phyloP scores from a whole-genome alignment of 129 eudicot genomes.

The Glebionis coronaria region DNA sequence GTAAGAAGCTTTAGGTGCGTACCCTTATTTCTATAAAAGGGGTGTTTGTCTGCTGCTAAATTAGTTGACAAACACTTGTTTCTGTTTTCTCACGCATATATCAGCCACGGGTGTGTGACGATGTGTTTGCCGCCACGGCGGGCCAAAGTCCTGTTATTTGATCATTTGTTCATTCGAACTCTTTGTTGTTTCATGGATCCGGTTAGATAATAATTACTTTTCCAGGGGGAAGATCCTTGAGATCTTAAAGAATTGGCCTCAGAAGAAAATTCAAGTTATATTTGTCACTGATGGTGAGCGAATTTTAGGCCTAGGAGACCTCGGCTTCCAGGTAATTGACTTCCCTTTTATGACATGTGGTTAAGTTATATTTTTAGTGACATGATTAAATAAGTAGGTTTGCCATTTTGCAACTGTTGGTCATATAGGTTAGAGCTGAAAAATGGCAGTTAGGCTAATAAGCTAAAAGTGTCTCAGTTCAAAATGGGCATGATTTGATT shows the following conservation, averaged over 20 bases:
- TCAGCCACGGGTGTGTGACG: too few relatives aligned
- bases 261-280: constrained; percentile 90
- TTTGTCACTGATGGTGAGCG: constrained; percentile 98
- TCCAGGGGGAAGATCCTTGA: constrained; percentile 84
- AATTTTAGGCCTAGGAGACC: constrained; percentile 97
- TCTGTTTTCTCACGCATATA: too few relatives aligned
- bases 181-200: neutral
- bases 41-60: too few relatives aligned
- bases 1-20: too few relatives aligned
- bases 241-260: constrained; percentile 95
- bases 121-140: too few relatives aligned
- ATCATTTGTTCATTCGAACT: neutral
- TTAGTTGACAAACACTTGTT: too few relatives aligned
- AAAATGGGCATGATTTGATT: too few relatives aligned
- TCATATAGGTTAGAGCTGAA: too few relatives aligned
- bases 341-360: neutral
- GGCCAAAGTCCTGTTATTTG: too few relatives aligned
- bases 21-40: too few relatives aligned
- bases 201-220: constrained; percentile 15
- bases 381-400: constrained; percentile 14
- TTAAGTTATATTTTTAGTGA: neutral
- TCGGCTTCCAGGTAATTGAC: constrained; percentile 83
- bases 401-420: constrained; percentile 1
- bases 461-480: too few relatives aligned
- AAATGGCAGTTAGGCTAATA: too few relatives aligned